These are phyloP conservation scores for Filobasidium wieringae DNA, from an alignment of 768 basidiomycete species.

Conservation along the genomic window DNA sequence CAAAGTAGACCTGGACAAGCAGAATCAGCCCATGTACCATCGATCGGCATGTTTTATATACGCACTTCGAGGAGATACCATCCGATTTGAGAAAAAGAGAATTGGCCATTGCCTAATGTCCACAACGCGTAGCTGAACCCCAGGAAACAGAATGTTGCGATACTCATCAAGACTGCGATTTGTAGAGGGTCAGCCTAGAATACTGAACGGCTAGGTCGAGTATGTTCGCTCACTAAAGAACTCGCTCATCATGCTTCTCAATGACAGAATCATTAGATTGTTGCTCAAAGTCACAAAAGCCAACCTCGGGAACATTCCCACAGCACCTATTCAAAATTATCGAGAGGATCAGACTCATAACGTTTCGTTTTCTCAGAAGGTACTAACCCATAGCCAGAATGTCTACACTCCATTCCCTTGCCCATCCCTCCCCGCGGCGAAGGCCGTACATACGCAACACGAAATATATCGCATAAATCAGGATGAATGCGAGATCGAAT, in stretches of 20 bases:
- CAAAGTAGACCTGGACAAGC: conserved; percentile 48
- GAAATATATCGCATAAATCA: conserved; percentile 64
- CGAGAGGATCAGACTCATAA: too few species aligned
- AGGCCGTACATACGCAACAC: conserved; percentile 67
- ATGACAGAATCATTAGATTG: conserved; percentile 43
- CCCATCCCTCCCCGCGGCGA: conserved; percentile 53
- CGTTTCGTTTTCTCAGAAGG: background rate
- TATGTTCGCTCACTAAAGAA: conserved; percentile 44
- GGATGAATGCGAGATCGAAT: conserved; percentile 83
- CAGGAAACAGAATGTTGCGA: conserved; percentile 50
- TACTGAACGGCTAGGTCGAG: conserved; percentile 25
- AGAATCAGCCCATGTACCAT: background rate
- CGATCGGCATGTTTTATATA: background rate
- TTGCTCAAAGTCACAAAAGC: conserved; percentile 79
- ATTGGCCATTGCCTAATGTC: conserved; percentile 56
- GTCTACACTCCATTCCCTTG: conserved; percentile 61
- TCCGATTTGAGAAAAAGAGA: conserved; percentile 50
- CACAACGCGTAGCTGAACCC: conserved; percentile 88
- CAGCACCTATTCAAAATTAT: conserved; percentile 49
- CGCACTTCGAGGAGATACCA: conserved; percentile 92
- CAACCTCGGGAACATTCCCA: conserved; percentile 76
- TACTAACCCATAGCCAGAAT: conserved; percentile 62
- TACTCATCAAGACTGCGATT: conserved; percentile 30
- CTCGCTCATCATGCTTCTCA: conserved; percentile 82
- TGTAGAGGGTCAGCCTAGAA: background rate